phyloP scores from a whole-genome alignment of 2,329 filamentous ascomycete genomes.

The Eutypella sp. region DNA sequence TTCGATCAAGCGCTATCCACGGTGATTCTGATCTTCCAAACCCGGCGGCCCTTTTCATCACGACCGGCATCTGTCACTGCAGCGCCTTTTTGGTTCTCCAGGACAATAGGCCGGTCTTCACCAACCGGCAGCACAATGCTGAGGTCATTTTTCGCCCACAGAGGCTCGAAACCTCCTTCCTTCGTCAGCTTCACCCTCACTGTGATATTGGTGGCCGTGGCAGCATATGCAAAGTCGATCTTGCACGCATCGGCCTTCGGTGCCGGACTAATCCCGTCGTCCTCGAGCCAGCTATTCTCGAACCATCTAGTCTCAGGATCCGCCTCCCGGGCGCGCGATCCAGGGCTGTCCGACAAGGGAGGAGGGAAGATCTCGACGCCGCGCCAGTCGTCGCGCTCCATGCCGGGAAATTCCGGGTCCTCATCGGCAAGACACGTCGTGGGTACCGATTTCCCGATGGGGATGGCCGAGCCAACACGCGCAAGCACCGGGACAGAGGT shows the following conservation, averaged over 20 bases:
- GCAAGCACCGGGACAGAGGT: constrained; percentile 35
- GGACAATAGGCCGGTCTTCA: constrained; percentile 23
- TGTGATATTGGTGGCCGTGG: constrained; percentile 10
- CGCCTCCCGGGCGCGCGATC: no score
- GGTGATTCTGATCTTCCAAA: constrained; percentile 19
- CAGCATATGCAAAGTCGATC: constrained; percentile 17
- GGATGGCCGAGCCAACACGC: constrained; percentile 34
- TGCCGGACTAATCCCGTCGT: constrained; percentile 24
- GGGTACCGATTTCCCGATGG: constrained; percentile 30
- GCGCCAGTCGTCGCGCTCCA: constrained; percentile 37
- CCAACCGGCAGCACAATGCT: constrained; percentile 25
- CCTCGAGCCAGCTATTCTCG: constrained; percentile 25
- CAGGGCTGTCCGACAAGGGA: no score
- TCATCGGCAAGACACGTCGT: constrained; percentile 31
- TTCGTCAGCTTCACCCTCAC: constrained; percentile 12
- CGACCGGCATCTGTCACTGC: constrained; percentile 11
- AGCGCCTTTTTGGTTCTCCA: no score
- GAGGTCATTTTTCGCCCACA: constrained; percentile 23
- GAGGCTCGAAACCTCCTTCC: constrained; percentile 19
- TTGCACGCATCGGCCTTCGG: constrained; percentile 20
- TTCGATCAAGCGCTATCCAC: no score
- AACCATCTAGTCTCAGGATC: constrained; percentile 11
- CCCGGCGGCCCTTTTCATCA: constrained; percentile 15
- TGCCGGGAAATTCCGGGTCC: constrained; percentile 31
- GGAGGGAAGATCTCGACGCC: constrained; percentile 40